phyloP scores from a whole-genome alignment of 1,139 yeast species.

The Tardiomyces digboiensis region DNA sequence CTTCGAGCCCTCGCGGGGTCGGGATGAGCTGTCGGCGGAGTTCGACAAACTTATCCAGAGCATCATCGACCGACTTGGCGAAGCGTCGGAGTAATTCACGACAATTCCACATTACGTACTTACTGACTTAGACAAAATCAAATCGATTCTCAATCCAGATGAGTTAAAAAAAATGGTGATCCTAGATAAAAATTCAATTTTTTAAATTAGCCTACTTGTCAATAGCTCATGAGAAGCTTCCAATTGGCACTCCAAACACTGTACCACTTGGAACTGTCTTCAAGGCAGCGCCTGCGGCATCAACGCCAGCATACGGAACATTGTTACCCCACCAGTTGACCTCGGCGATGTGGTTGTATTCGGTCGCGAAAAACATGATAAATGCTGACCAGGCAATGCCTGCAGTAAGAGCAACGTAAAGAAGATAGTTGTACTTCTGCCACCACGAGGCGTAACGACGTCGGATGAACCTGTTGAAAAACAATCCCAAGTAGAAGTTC shows the following conservation, averaged over 20 bases:
- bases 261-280: background rate
- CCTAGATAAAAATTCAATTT: no score
- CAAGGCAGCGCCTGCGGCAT: constrained; percentile 25
- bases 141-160: no score
- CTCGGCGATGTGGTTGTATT: constrained; percentile 12
- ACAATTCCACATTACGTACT: no score
- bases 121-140: no score
- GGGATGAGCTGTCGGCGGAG: constrained; percentile 63
- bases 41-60: constrained; percentile 65
- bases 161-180: no score
- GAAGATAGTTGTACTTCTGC: constrained; percentile 55
- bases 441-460: constrained; percentile 46
- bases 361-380: constrained; percentile 24
- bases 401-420: constrained; percentile 46
- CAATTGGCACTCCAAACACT: background rate
- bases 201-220: no score
- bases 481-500: constrained; percentile 39
- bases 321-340: constrained; percentile 51
- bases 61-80: constrained; percentile 89
- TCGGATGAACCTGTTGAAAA: constrained; percentile 45
- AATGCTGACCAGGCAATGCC: constrained; percentile 40
- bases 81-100: constrained; percentile 85
- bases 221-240: no score
- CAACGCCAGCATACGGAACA: constrained; percentile 35
- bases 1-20: constrained; percentile 91